Percentiles rank a stretch among this genome's conserved stretches.
These are phyloP conservation scores for Lepidium sativum DNA, from an alignment of 345 rosid genomes.

Conservation along the genomic window DNA sequence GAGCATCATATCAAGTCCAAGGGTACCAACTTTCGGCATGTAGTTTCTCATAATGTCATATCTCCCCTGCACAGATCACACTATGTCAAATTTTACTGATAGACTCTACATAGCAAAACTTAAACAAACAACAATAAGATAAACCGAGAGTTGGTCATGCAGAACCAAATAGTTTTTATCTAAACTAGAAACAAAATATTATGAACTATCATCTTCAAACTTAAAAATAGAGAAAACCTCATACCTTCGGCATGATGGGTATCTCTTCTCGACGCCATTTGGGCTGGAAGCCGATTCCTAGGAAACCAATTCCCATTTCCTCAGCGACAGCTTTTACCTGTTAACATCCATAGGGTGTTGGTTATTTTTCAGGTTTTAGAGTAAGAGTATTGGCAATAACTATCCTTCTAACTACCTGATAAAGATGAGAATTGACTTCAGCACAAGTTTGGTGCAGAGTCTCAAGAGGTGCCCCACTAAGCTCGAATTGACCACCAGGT, in stretches of 20 bases:
- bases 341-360: background rate
- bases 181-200: background rate
- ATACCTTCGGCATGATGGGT: slow-evolving; percentile 99
- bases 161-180: background rate
- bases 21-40: slow-evolving; percentile 96
- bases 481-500: slow-evolving; percentile 99
- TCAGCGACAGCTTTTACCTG: slow-evolving; percentile 99
- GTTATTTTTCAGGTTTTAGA: background rate
- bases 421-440: slow-evolving; percentile 97
- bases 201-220: background rate
- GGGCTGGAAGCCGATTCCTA: slow-evolving; percentile 98
- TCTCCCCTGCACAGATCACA: slow-evolving; percentile 68
- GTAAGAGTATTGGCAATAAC: background rate
- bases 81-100: slow-evolving; percentile 20
- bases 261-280: slow-evolving; percentile 79
- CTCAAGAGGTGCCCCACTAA: slow-evolving; percentile 98
- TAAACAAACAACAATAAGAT: background rate
- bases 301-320: slow-evolving; percentile 98
- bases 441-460: slow-evolving; percentile 99
- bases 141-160: background rate
- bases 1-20: slow-evolving; percentile 98
- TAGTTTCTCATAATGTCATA: slow-evolving; percentile 94
- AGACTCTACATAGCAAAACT: background rate
- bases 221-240: background rate
- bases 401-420: slow-evolving; percentile 52